Evolutionary conservation across 192 early-diverging fungal genomes (phyloP).

Genomic region (Podila epigama): DNA sequence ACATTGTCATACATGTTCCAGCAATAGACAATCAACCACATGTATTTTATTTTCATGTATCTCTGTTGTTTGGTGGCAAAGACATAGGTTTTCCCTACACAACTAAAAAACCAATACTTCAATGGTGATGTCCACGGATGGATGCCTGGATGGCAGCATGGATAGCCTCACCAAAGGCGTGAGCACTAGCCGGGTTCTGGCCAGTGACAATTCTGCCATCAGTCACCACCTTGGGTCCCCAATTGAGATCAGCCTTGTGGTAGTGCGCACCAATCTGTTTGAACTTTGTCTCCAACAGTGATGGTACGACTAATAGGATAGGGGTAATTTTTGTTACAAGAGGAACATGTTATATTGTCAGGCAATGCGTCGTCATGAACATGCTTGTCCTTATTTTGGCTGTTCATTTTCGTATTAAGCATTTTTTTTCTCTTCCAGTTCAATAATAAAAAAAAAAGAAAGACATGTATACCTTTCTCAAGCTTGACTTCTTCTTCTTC

Average conservation of each 20-base stretch:
- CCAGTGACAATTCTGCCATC: conserved; percentile 78
- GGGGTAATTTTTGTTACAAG: conserved; percentile 13
- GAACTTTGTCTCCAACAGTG: conserved; percentile 35
- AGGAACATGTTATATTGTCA: conserved; percentile 11
- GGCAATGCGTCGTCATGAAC: conserved; percentile 25
- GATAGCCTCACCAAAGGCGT: conserved; percentile 34
- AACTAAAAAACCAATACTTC: neutral
- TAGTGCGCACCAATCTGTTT: conserved; percentile 62
- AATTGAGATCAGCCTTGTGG: conserved; percentile 59
- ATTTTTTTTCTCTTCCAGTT: too few relatives aligned
- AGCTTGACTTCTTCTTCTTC: conserved; percentile 66
- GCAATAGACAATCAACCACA: too few relatives aligned
- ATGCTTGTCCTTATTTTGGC: conserved; percentile 44
- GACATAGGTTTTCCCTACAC: too few relatives aligned
- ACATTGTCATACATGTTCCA: too few relatives aligned
- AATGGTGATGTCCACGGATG: neutral
- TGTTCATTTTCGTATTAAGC: too few relatives aligned
- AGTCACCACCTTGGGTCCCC: conserved; percentile 52
- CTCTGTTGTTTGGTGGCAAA: too few relatives aligned
- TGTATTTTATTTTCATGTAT: too few relatives aligned
- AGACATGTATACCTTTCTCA: conserved; percentile 14
- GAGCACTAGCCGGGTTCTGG: conserved; percentile 72
- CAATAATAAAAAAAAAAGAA: neutral
- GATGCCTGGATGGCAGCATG: conserved; percentile 30
- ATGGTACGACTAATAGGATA: conserved; percentile 24